Conservation (phyloP, 441 rosid genomes). For the Erodium texanum region DNA sequence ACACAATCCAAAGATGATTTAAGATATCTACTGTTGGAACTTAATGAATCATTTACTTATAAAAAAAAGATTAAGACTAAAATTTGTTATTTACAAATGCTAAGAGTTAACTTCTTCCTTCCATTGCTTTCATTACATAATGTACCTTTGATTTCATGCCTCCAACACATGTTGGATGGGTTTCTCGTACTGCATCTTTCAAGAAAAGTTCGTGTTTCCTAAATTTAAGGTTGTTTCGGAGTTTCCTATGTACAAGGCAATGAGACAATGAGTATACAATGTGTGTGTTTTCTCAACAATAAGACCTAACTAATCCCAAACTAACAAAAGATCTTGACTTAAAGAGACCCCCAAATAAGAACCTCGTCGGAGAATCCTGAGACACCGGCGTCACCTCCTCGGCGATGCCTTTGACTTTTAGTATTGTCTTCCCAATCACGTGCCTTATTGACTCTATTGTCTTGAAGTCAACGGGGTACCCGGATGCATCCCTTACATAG, state of each 20-base stretch:
- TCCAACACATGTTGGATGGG: too few relatives aligned
- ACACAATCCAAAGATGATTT: too few relatives aligned
- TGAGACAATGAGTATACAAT: background rate
- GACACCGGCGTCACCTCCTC: slow-evolving; percentile 8
- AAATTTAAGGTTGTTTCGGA: background rate
- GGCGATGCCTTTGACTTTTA: slow-evolving; percentile 59
- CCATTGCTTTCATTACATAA: too few relatives aligned
- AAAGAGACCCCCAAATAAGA: slow-evolving; percentile 19
- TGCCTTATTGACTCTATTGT: slow-evolving; percentile 60
- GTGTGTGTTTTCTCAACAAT: background rate
- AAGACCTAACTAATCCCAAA: too few relatives aligned
- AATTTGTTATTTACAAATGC: too few relatives aligned
- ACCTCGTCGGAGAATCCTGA: slow-evolving; percentile 6
- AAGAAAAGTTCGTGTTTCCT: background rate
- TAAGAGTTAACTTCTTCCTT: too few relatives aligned
- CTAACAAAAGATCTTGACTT: background rate
- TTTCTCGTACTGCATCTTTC: too few relatives aligned
- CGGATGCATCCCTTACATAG: slow-evolving; percentile 68
- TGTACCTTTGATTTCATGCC: too few relatives aligned
- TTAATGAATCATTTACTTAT: too few relatives aligned
- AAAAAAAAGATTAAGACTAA: too few relatives aligned
- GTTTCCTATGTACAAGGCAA: background rate
- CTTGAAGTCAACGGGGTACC: slow-evolving; percentile 68
- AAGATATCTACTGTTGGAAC: too few relatives aligned
- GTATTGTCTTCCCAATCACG: slow-evolving; percentile 72